Evolutionary conservation across 2,329 filamentous ascomycete genomes (phyloP).

Genomic region (Colletotrichum tanaceti): DNA sequence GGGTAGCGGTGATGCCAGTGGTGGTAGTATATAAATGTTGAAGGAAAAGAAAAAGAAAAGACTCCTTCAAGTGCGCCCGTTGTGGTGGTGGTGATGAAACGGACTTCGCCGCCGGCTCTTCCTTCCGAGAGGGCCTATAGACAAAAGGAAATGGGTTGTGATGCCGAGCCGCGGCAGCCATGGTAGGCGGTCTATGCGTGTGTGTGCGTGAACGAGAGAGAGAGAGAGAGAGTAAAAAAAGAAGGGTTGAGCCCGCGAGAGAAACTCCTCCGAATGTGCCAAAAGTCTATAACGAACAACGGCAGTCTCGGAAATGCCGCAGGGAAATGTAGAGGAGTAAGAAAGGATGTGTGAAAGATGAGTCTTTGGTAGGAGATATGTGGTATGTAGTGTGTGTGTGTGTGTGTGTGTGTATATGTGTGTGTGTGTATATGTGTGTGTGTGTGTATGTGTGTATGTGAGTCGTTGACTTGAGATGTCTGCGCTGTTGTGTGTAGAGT

Average conservation of each 20-base stretch:
- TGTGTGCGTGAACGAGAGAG: too few relatives aligned
- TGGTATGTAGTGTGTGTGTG: neutral
- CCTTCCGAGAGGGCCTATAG: neutral
- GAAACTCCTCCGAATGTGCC: slow-evolving; percentile 28
- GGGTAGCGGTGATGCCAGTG: neutral
- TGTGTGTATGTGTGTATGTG: too few relatives aligned
- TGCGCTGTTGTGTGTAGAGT: neutral
- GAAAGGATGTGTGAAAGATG: slow-evolving; percentile 2
- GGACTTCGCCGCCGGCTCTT: neutral
- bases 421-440: too few relatives aligned
- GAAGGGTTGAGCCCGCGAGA: slow-evolving; percentile 9
- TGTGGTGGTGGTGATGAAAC: neutral
- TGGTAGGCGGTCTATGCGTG: slow-evolving; percentile 31
- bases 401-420: too few relatives aligned
- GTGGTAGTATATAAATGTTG: slow-evolving; percentile 15
- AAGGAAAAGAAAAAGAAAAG: slow-evolving; percentile 21
- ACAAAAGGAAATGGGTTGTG: slow-evolving; percentile 18
- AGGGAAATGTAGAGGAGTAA: slow-evolving; percentile 22
- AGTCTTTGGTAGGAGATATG: neutral
- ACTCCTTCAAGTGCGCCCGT: neutral
- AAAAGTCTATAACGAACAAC: slow-evolving; percentile 29
- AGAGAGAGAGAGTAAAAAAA: neutral
- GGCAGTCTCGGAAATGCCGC: slow-evolving; percentile 12
- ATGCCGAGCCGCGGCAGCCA: slow-evolving; percentile 16
- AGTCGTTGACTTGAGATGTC: neutral